Evolutionary conservation across 2,329 filamentous ascomycete genomes (phyloP).

Genomic region (Bipolaris oryzae): DNA sequence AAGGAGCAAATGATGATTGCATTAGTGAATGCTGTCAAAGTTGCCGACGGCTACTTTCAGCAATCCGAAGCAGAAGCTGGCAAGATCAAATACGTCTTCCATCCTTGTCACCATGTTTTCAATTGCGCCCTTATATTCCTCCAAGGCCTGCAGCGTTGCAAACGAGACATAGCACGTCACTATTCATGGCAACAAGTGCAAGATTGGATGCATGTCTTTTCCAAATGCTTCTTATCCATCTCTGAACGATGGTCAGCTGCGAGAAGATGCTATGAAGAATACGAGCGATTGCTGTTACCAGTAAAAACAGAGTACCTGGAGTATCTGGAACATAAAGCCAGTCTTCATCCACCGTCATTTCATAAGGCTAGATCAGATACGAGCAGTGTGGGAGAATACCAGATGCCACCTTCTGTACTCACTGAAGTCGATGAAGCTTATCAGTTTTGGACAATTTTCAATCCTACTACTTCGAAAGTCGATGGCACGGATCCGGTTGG

Average conservation of each 20-base stretch:
- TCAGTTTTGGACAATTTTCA: constrained; percentile 39
- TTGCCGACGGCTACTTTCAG: constrained; percentile 43
- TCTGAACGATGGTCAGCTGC: constrained; percentile 46
- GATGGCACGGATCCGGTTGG: constrained; percentile 29
- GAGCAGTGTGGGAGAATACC: constrained; percentile 21
- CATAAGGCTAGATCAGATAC: constrained; percentile 11
- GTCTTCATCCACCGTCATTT: constrained; percentile 18
- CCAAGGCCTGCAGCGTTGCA: constrained; percentile 39
- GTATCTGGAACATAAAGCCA: constrained; percentile 39
- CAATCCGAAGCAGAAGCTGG: constrained; percentile 43
- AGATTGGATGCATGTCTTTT: constrained; percentile 40
- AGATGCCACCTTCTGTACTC: constrained; percentile 10
- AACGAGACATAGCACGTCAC: constrained; percentile 36
- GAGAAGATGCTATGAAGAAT: constrained; percentile 43
- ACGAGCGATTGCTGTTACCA: constrained; percentile 37
- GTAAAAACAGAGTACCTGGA: constrained; percentile 44
- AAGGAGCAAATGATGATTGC: constrained; percentile 37
- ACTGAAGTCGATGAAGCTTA: constrained; percentile 36
- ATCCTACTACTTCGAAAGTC: constrained; percentile 34
- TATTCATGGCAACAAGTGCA: constrained; percentile 37
- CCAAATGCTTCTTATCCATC: constrained; percentile 42
- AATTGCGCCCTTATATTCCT: constrained; percentile 43
- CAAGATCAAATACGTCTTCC: constrained; percentile 48
- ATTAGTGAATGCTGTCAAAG: constrained; percentile 36
- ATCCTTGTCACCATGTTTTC: constrained; percentile 46